Evolutionary conservation across 768 basidiomycete genomes (phyloP), one percentile per base, ranked within the genome.

Genomic region (Hygrocybe punicea): DNA sequence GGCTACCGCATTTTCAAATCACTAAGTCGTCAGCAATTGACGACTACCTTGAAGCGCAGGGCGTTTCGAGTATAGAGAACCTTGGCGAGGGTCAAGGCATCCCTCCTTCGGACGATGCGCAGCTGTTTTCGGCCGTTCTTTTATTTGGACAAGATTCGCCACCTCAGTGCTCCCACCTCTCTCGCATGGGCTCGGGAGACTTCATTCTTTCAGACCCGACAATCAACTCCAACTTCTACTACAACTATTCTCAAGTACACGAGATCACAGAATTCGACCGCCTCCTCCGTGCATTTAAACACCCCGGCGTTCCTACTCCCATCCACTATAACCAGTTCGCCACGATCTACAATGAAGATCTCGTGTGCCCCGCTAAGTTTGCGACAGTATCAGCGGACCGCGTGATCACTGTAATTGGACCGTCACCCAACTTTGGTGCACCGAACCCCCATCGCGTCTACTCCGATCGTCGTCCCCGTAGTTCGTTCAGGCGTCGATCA

Each of bases 1-100:
- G 75, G 75, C 39, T 73, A 11, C 68, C 69, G 1, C 69, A 69
- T 33, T n/a, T 48, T 11, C 49, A 66, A n/a, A 60, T 69, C 0
- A 35, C 35, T 39, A 25, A 61, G 24, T 35, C 58, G 16, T 9
- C 14, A 23, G 34, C 48, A 6, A 17, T 56, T 2, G 16, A 4
- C 4, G 24, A 33, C 34, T 56, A 56, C 39, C 33, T 56, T 10
- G 55, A 56, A 19, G 11, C 48, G 8, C 47, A 39, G 6, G 55
- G 35, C 16, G 39, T 56, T 21, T 5, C 9, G 3, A 10, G 7
- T 7, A 37, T 56, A 11, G 2, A 21, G 10, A 16, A 21, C 3
- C 33, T 56, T 6, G 13, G 19, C 4, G 24, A 21, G 21, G 53
- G 53, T 2, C 17, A 4, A 8, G 53, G 53, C 2, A 55, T 11